A percentile compares a stretch with the other conserved stretches of the same genome.
phyloP scores from a whole-genome alignment of 331 rosid species.

The Quercus tomentella region DNA sequence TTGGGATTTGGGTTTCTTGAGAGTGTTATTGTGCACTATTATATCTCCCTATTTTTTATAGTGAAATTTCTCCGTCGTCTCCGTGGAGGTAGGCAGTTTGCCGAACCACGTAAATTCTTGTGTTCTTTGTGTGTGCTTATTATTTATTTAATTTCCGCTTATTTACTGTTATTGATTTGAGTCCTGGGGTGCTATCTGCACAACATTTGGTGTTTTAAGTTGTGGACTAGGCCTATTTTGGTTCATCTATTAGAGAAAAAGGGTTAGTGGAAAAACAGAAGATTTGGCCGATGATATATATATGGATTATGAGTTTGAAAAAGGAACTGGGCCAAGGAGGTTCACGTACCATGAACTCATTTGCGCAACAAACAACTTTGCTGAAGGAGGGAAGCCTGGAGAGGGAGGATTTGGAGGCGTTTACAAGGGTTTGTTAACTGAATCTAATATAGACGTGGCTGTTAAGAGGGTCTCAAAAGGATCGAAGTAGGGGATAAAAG shows the following conservation, averaged over 20 bases:
- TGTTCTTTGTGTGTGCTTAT: too few species aligned
- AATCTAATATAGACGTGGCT: conserved; percentile 40
- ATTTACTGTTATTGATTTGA: too few species aligned
- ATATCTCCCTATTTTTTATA: too few species aligned
- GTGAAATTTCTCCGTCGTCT: too few species aligned
- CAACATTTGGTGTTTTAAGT: conserved; percentile 31
- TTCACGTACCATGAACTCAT: conserved; percentile 52
- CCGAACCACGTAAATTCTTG: too few species aligned
- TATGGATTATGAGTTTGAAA: conserved; percentile 61
- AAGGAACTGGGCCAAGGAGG: conserved; percentile 69
- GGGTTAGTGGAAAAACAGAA: neutral
- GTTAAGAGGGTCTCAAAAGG: conserved; percentile 74
- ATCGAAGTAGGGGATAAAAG: conserved; percentile 71
- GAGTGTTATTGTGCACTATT: too few species aligned
- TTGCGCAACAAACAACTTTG: conserved; percentile 50
- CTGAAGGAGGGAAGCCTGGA: conserved; percentile 63
- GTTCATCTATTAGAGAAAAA: conserved; percentile 37
- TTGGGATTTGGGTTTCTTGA: too few species aligned
- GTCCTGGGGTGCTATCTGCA: too few species aligned
- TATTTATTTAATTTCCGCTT: too few species aligned
- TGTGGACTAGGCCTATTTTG: conserved; percentile 37
- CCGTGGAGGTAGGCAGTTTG: too few species aligned
- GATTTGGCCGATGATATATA: conserved; percentile 18
- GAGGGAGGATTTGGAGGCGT: conserved; percentile 92
- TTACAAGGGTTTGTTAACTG: conserved; percentile 50